Percentiles rank a stretch among this genome's conserved stretches.
Evolutionary conservation across 306 rosid genomes (phyloP).

Genomic region (Cyclanthera cordifolia): DNA sequence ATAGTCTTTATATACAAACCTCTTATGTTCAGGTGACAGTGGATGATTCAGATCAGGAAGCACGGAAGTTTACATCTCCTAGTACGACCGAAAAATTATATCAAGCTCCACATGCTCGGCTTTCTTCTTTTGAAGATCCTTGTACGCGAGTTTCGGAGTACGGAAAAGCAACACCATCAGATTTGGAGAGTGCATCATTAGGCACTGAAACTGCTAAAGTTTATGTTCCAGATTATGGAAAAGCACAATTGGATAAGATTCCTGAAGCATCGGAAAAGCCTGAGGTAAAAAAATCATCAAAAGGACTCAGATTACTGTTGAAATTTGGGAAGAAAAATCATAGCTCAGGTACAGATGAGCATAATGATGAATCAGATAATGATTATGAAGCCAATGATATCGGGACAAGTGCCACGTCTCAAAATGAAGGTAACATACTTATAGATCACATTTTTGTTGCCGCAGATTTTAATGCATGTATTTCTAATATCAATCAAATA

Average conservation of each 20-base stretch:
- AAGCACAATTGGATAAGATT: slow-evolving; percentile 60
- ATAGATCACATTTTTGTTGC: background rate
- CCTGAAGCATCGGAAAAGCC: slow-evolving; percentile 76
- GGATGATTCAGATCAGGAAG: slow-evolving; percentile 33
- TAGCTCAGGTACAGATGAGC: slow-evolving; percentile 44
- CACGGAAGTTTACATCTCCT: slow-evolving; percentile 30
- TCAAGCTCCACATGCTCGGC: slow-evolving; percentile 58
- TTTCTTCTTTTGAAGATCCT: slow-evolving; percentile 79
- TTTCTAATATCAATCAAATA: too few species aligned
- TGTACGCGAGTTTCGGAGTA: slow-evolving; percentile 55
- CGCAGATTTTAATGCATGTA: too few species aligned
- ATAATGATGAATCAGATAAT: slow-evolving; percentile 45
- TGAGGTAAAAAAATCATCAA: slow-evolving; percentile 62
- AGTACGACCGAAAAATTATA: slow-evolving; percentile 31
- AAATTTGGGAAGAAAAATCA: slow-evolving; percentile 88
- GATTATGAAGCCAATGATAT: slow-evolving; percentile 54
- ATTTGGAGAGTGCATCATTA: slow-evolving; percentile 31
- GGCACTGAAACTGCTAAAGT: slow-evolving; percentile 41
- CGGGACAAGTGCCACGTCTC: slow-evolving; percentile 29
- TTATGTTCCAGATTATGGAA: slow-evolving; percentile 41
- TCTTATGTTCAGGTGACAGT: slow-evolving; percentile 27
- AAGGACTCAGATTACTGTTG: slow-evolving; percentile 59
- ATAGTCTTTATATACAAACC: background rate
- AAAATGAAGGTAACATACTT: slow-evolving; percentile 55
- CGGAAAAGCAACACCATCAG: slow-evolving; percentile 45